Evolutionary conservation across 495 filamentous ascomycete species (phyloP), one percentile per base, ranked within the genome.

Genomic region (Astrothelium macrocarpum): DNA sequence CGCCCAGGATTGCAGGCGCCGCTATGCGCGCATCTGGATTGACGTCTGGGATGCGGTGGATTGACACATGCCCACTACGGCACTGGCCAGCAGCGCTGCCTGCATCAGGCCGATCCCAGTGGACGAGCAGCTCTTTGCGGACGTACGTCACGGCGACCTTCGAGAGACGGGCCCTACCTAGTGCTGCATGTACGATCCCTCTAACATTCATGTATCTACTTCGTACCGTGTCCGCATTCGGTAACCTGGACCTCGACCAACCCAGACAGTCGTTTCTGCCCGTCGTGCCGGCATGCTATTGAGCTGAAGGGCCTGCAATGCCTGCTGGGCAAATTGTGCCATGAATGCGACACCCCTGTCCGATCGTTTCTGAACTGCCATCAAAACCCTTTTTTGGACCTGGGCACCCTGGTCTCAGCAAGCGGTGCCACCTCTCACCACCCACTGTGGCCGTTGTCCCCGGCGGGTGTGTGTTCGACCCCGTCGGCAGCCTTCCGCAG

Each of bases 401-500:
- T 11, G 49, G 49, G 45, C 34, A 56, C 25, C 49, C 49, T 29
- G 23, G 49, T 39, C 34, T 39, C 34, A 5, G 34, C 34, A 39
- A 14, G 34, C 34, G 34, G 34, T 39, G 34, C 5, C 34, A 39
- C 34, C 34, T 14, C 34, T 39, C 34, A 39, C 26, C 23, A 56
- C 49, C 49, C 49, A 56, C 49, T 25, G 9, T 28, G 49, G 49
- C 49, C 25, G 49, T 56, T 29, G 49, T 20, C 25, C 25, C 25
- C 25, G 9, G 49, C 49, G 49, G 49, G 49, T 56, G 25, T 16
- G 49, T 25, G 11, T 29, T 56, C 49, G 25, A 56, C 49, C 49
- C 49, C 49, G 25, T 56, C 49, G 49, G 49, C 49, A 56, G 49
- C 49, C 49, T 56, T 56, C 49, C 49, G 49, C 49, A 56, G 49